These are phyloP conservation scores for Solanum sitiens DNA, from an alignment of 257 asterid genomes.

Conservation along the genomic window DNA sequence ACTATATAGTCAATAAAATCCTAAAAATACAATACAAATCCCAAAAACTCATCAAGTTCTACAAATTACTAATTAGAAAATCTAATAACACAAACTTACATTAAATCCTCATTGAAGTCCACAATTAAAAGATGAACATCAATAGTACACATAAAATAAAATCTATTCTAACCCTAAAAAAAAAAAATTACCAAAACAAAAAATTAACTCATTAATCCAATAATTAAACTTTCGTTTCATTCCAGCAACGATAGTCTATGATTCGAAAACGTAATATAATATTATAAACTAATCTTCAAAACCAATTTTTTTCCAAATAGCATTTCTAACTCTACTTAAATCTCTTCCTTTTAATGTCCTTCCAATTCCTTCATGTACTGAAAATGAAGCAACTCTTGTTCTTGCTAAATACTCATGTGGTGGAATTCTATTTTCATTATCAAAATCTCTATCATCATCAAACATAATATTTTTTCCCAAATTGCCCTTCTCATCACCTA, in stretches of 20 bases:
- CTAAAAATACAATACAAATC: neutral
- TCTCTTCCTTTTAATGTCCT: constrained; percentile 93
- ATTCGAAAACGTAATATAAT: too few species aligned
- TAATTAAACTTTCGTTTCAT: neutral
- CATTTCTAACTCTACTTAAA: constrained; percentile 76
- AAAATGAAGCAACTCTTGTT: constrained; percentile 58
- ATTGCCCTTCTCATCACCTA: constrained; percentile 36
- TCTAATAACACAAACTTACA: neutral
- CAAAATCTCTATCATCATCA: constrained; percentile 12
- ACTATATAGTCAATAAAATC: neutral
- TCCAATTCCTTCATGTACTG: constrained; percentile 80
- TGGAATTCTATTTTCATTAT: constrained; percentile 36
- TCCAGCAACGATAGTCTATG: too few species aligned
- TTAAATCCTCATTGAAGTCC: constrained; percentile 20
- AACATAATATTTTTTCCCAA: constrained; percentile 6
- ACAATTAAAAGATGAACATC: constrained; percentile 8
- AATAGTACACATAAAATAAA: constrained; percentile 20
- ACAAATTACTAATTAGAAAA: neutral
- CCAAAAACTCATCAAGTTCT: neutral
- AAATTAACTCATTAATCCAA: neutral
- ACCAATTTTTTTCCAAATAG: constrained; percentile 81
- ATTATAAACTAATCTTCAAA: constrained; percentile 40
- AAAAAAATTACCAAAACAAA: neutral
- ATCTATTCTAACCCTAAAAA: neutral
- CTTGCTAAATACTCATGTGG: constrained; percentile 89